Evolutionary conservation across 768 basidiomycete species (phyloP).

Genomic region (Mycena floridula): DNA sequence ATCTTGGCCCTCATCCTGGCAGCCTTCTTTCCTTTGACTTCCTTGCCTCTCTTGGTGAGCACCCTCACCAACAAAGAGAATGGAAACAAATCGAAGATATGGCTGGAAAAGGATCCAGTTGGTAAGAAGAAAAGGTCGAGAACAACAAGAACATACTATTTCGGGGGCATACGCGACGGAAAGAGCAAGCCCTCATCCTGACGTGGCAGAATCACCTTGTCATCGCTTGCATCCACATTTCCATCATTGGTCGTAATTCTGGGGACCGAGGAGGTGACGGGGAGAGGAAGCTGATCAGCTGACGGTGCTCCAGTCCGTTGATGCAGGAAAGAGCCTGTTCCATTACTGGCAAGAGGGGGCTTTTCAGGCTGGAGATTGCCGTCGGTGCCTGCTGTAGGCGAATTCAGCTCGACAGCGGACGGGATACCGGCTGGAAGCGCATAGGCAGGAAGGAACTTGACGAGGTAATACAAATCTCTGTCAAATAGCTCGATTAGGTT

Average conservation of each 20-base stretch:
- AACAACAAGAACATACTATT: no score
- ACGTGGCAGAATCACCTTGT: constrained; percentile 30
- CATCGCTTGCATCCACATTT: constrained; percentile 17
- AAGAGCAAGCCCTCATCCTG: constrained; percentile 41
- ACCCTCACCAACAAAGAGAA: constrained; percentile 52
- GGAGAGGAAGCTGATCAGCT: constrained; percentile 22
- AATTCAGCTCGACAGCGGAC: constrained; percentile 25
- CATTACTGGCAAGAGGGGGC: neutral
- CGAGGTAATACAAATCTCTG: constrained; percentile 60
- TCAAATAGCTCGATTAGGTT: neutral
- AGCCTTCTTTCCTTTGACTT: constrained; percentile 58
- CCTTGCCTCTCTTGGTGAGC: constrained; percentile 39
- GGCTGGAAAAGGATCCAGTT: no score
- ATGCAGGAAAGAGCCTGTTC: constrained; percentile 16
- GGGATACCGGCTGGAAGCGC: constrained; percentile 47
- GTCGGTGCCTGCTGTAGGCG: no score
- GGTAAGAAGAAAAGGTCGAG: no score
- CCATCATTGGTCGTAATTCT: constrained; percentile 1
- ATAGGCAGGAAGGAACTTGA: constrained; percentile 69
- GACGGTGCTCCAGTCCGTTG: constrained; percentile 14
- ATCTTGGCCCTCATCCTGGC: constrained; percentile 47
- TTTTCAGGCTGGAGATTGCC: constrained; percentile 1
- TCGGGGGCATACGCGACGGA: constrained; percentile 53
- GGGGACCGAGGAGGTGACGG: constrained; percentile 15
- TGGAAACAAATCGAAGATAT: constrained; percentile 61